Base-by-base conservation (phyloP, 129 eudicot genomes). In the Flaveria linearis region DNA sequence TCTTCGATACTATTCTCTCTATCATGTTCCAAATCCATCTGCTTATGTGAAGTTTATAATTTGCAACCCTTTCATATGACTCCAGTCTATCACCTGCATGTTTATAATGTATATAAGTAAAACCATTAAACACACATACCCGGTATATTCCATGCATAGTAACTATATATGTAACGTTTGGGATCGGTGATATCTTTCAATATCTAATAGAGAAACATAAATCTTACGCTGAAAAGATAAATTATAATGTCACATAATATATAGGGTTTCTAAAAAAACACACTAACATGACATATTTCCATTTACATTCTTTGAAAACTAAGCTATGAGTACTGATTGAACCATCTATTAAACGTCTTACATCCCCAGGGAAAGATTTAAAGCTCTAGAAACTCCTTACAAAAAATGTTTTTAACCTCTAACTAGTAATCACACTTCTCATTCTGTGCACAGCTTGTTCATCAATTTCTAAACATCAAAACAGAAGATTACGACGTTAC, bases 1-100 rank as follows among this genome's bases (percentile, higher is more conserved):
- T 25, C 78, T 18, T 15, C 41, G 5, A 12, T 56, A 23, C 25
- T 42, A 16, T 16, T 60, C 43, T 26, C 13, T 73, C 23, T 7
- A 73, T 57, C 77, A 73, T 26, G 57, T 43, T 8, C 57, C 46
- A 60, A 9, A 22, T 60, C 30, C 57, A 60, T 74, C 76, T 3
- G 17, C 17, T 39, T 42, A 36, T 39, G 47, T 33, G 5, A 63
- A 28, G 22, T 64, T 22, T 33, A 64, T 15, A 33, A 64, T 15
- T 13, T 13, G 23, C 47, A 36, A 36, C 46, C 5, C 4, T 7
- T 30, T 3, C 45, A 30, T 63, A 63, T 36, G 45, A n/a, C 67
- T 63, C 7, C 1, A 63, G 41, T 20, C 67, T 12, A 9, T 61
- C 42, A 26, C 42, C 67, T 25, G 67, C 25, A 61, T 1, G 10